Base-by-base conservation (phyloP, 1,139 yeast species). In the Martiniozyma asiatica region DNA sequence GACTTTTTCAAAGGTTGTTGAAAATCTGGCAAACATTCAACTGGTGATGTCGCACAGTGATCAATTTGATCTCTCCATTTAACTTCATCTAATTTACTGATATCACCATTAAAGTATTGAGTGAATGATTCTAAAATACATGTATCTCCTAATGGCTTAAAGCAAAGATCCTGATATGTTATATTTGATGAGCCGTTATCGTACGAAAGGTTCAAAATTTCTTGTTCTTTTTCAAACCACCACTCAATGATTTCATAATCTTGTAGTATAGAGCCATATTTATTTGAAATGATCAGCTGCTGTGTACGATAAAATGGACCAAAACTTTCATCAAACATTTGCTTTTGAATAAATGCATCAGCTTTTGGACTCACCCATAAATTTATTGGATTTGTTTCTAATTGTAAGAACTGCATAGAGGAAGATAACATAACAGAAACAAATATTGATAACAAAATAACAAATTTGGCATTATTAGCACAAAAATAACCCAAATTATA, bases 231-330 rank as follows among this genome's bases (percentile, higher is more conserved):
- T 15, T 65, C 71, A 48, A 80, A 78, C 94, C 96, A 85, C 97
- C 97, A 89, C 39, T 72, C 48, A 17, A 87, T 51, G 2, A 73
- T 71, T 1, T 72, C 75, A 65, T 81, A 82, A 30, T 59, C 59
- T 31, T 48, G 50, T 25, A 87, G 43, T 31, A 59, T 79, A 36
- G 70, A 70, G 5, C 75, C 77, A 8, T 79, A 63, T 11, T 71
- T 73, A 39, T 78, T 77, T 19, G 82, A 77, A 8, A 89, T 58
- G 40, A 81, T 81, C 1, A 82, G 59, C 54, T 89, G 97, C 45
- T 85, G 89, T 4, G 85, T 69, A 44, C 97, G 65, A 56, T 78
- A 89, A 62, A 92, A 89, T 25, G 93, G 94, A 0, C 97, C 96
- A 55, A 89, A 89, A 35, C 73, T 68, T 11, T 65, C 62, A 48